Evolutionary conservation across 305 asterid genomes (phyloP).

Genomic region (Fraxinus xanthoxyloides): DNA sequence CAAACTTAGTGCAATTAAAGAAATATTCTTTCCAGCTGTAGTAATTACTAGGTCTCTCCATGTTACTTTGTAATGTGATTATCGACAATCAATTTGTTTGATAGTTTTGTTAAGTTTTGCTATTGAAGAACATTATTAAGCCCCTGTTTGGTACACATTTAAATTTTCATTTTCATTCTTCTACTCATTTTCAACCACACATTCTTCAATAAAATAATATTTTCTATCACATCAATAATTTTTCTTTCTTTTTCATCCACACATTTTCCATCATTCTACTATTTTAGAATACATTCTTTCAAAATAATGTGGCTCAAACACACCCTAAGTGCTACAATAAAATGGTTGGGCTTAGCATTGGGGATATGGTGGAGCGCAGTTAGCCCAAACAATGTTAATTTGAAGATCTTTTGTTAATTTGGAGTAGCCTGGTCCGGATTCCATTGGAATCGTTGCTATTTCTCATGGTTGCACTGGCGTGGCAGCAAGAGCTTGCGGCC

Average conservation of each 20-base stretch:
- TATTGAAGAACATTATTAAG: slow-evolving; percentile 1
- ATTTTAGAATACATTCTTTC: too few species aligned
- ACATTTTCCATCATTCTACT: too few species aligned
- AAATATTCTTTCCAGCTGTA: neutral
- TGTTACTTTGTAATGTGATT: neutral
- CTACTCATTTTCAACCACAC: too few species aligned
- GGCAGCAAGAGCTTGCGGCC: slow-evolving; percentile 99
- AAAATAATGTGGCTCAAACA: too few species aligned
- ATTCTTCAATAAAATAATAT: too few species aligned
- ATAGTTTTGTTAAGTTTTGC: neutral
- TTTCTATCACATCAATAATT: too few species aligned
- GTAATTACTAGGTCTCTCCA: neutral
- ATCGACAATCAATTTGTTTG: neutral
- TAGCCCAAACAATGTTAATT: slow-evolving; percentile 3
- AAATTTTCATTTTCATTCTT: too few species aligned
- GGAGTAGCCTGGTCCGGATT: slow-evolving; percentile 99
- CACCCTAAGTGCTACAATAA: neutral
- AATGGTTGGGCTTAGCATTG: neutral
- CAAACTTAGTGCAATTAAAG: neutral
- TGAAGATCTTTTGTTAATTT: slow-evolving; percentile 19
- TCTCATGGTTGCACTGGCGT: slow-evolving; percentile 99
- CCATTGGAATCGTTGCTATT: slow-evolving; percentile 99
- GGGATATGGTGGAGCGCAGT: neutral
- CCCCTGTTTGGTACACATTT: too few species aligned
- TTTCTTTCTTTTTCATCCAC: too few species aligned